phyloP scores from a whole-genome alignment of 306 rosid species.

The Gastrolobium villosum region DNA sequence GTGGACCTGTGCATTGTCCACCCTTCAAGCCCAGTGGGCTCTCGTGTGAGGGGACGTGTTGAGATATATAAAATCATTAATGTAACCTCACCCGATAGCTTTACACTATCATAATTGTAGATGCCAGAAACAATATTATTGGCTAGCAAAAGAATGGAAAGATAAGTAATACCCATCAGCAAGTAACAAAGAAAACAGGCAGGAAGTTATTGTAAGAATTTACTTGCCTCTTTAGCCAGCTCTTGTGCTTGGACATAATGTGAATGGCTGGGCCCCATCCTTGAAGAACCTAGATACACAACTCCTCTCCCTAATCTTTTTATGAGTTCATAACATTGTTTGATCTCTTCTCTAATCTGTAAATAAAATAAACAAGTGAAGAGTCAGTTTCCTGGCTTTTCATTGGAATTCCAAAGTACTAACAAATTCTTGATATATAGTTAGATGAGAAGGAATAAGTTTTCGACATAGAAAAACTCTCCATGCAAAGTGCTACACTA shows the following conservation, averaged over 20 bases:
- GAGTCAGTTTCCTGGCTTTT: constrained; percentile 30
- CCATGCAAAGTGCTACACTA: neutral
- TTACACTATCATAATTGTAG: neutral
- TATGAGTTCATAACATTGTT: constrained; percentile 84
- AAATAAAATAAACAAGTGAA: constrained; percentile 13
- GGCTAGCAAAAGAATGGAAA: neutral
- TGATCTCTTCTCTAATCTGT: constrained; percentile 86
- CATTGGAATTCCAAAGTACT: constrained; percentile 31
- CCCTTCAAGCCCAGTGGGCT: no score
- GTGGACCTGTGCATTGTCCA: no score
- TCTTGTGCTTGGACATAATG: constrained; percentile 74
- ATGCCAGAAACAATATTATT: constrained; percentile 1
- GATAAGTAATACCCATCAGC: constrained; percentile 12
- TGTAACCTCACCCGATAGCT: no score
- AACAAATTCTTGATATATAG: neutral
- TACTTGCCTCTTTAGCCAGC: constrained; percentile 80
- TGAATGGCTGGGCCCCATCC: constrained; percentile 80
- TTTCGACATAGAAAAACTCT: neutral
- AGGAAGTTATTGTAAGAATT: constrained; percentile 34
- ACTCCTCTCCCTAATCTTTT: constrained; percentile 85
- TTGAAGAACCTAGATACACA: constrained; percentile 89
- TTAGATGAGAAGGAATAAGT: constrained; percentile 21
- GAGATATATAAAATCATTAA: no score
- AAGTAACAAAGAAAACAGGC: constrained; percentile 42
- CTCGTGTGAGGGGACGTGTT: no score